Evolutionary conservation across 108 stramenopile genomes (phyloP), one percentile per base, ranked within the genome.

Genomic region (Nitzschia sp.): DNA sequence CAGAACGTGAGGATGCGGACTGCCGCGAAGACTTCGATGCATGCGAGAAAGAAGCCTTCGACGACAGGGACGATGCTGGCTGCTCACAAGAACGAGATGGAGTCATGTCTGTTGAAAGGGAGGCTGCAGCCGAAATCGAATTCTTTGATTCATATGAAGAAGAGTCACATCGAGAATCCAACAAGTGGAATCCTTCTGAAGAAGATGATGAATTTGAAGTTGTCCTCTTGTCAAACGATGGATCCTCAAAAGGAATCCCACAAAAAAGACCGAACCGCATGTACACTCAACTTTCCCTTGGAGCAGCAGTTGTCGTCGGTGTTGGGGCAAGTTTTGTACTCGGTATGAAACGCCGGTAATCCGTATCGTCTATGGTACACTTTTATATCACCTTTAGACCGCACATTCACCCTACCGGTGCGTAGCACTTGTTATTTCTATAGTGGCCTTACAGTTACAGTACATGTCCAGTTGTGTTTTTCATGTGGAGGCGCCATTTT

Each of bases 221-320:
- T 6, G 6, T 50, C 6, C 48, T 50, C 6, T 1, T 17, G 15
- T 3, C 48, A 15, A 50, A 50, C 19, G 48, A 19, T 17, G 48
- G 46, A 48, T 48, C 12, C 43, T 43, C 46, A 6, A 15, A 48
- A 17, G 46, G 46, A 48, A 48, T 15, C 17, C 46, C n/a, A 1
- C 2, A 17, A 6, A 15, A 55, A 8, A 6, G 2, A 3, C 7
- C 53, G 48, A 50, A 50, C 15, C 15, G 53, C 8, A 1, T 15
- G 14, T 48, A 17, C n/a, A 6, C n/a, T 5, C 57, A 41, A 40
- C 38, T 39, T 37, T 58, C 39, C 12, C 34, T 58, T 1, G 57
- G 57, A 6, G 57, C 57, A 1, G 57, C 38, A 15, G 39, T 58
- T 39, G 57, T 7, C n/a, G 57, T 40, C 7, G 57, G 57, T 6